Conservation (phyloP, 2,329 filamentous ascomycete genomes). For the Penicillium decumbens region DNA sequence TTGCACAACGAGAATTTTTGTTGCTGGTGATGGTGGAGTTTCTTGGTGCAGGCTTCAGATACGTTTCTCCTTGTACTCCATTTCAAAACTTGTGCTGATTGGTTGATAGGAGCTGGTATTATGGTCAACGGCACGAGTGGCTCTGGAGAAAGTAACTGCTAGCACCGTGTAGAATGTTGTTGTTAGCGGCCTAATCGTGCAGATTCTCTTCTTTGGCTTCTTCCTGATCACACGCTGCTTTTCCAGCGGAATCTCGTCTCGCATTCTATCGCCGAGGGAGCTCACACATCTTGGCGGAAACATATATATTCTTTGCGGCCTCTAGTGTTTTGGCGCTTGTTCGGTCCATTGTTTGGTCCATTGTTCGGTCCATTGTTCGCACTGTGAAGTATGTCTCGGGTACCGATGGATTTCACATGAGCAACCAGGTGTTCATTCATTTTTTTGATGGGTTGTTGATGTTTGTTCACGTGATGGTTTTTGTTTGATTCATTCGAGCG, state of each 20-base stretch:
- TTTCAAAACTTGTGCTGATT: neutral
- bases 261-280: slow-evolving; percentile 25
- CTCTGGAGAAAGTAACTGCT: neutral
- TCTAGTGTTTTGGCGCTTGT: slow-evolving; percentile 27
- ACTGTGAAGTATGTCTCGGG: slow-evolving; percentile 30
- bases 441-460: slow-evolving; percentile 31
- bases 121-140: slow-evolving; percentile 12
- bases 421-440: slow-evolving; percentile 29
- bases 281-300: slow-evolving; percentile 32
- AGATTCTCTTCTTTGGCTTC: slow-evolving; percentile 31
- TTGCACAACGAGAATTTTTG: slow-evolving; percentile 48
- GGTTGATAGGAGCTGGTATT: slow-evolving; percentile 21
- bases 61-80: neutral
- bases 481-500: slow-evolving; percentile 22
- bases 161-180: slow-evolving; percentile 25
- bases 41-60: slow-evolving; percentile 30
- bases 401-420: slow-evolving; percentile 24
- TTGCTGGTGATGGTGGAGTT: slow-evolving; percentile 44
- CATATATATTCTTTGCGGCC: slow-evolving; percentile 32
- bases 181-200: slow-evolving; percentile 27
- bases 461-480: slow-evolving; percentile 23
- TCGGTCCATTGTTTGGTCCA: slow-evolving; percentile 28
- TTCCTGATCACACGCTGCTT: slow-evolving; percentile 24
- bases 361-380: slow-evolving; percentile 30
- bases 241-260: slow-evolving; percentile 27